Evolutionary conservation across 2,329 filamentous ascomycete species (phyloP).

Genomic region (Xylariaceae sp.): DNA sequence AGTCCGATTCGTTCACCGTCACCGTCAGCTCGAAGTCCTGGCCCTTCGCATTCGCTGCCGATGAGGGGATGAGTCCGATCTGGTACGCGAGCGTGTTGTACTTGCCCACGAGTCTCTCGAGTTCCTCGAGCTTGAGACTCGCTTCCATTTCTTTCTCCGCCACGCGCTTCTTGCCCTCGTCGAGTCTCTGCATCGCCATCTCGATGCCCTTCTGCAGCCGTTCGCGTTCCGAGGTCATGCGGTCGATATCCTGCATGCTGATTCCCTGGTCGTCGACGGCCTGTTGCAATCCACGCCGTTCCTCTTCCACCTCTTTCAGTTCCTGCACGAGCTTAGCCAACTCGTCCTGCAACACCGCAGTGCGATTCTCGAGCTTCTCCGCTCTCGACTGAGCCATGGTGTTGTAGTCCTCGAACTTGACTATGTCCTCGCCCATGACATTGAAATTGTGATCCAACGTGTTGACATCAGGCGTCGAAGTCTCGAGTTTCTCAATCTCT

Average conservation of each 20-base stretch:
- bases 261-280: conserved; percentile 90
- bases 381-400: conserved; percentile 75
- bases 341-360: conserved; percentile 78
- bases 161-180: conserved; percentile 78
- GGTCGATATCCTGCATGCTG: conserved; percentile 96
- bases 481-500: conserved; percentile 86
- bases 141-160: conserved; percentile 86
- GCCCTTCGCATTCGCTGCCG: conserved; percentile 80
- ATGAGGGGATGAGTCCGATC: conserved; percentile 80
- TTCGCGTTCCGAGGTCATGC: conserved; percentile 94
- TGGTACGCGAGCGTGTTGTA: conserved; percentile 96
- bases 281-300: conserved; percentile 72
- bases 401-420: conserved; percentile 96
- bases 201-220: conserved; percentile 87
- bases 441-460: conserved; percentile 85
- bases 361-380: conserved; percentile 79
- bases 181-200: conserved; percentile 65
- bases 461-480: conserved; percentile 75
- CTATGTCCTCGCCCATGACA: conserved; percentile 88
- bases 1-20: conserved; percentile 75
- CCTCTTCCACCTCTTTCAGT: conserved; percentile 73
- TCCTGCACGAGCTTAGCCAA: conserved; percentile 73
- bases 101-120: conserved; percentile 82
- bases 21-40: conserved; percentile 79
- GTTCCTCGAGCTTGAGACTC: conserved; percentile 76